These are phyloP conservation scores for Jackrogersella minutella DNA, from an alignment of 495 filamentous ascomycete genomes.

Conservation along the genomic window DNA sequence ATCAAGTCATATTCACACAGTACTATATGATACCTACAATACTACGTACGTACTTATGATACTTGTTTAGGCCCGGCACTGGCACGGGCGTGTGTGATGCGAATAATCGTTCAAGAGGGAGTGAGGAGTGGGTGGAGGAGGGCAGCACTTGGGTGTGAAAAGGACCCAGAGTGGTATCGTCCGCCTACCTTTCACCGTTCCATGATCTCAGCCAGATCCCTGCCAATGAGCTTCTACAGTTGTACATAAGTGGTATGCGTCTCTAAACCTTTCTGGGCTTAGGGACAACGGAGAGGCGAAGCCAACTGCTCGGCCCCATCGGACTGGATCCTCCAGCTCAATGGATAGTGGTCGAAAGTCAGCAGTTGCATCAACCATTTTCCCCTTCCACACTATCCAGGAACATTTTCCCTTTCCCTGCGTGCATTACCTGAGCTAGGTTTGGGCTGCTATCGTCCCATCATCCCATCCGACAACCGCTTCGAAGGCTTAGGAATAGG, in stretches of 20 bases:
- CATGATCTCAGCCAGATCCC: conserved; percentile 38
- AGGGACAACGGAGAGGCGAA: conserved; percentile 40
- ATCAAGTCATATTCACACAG: not conserved
- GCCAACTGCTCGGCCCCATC: conserved; percentile 44
- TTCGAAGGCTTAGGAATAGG: conserved; percentile 4
- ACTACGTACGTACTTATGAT: not conserved
- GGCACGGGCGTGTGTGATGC: conserved; percentile 36
- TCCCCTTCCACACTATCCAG: conserved; percentile 7
- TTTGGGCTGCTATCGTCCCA: conserved; percentile 30
- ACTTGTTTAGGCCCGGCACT: conserved; percentile 18
- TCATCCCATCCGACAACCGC: conserved; percentile 19
- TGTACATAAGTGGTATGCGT: conserved; percentile 21
- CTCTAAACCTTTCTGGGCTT: conserved; percentile 32
- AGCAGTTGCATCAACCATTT: conserved; percentile 29
- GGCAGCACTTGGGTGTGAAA: conserved; percentile 2
- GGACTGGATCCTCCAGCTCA: conserved; percentile 41
- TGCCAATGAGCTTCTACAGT: conserved; percentile 30
- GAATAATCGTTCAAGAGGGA: conserved; percentile 27
- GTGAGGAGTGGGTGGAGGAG: conserved; percentile 15
- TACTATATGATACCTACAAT: not conserved
- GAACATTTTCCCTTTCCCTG: conserved; percentile 3
- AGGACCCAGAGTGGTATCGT: conserved; percentile 26
- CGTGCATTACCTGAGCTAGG: conserved; percentile 19
- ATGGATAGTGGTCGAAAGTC: conserved; percentile 24
- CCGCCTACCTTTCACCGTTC: conserved; percentile 34